Conservation (phyloP, 2,329 filamentous ascomycete genomes). For the Fusarium phyllophilum region DNA sequence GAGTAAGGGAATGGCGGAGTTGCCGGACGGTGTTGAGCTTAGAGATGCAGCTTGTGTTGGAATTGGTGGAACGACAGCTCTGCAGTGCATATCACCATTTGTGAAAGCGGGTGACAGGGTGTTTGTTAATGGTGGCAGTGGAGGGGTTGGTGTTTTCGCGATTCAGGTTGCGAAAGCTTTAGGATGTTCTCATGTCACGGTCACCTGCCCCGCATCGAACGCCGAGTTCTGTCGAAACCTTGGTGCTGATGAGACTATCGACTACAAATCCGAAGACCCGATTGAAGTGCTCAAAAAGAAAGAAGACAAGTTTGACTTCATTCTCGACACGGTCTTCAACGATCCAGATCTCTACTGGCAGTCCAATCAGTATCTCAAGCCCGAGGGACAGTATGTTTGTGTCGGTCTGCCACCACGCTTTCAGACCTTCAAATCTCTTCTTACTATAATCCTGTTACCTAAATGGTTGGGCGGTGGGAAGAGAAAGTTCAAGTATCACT, state of each 20-base stretch:
- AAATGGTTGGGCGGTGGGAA: constrained; percentile 27
- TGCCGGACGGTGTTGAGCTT: constrained; percentile 7
- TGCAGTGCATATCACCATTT: constrained; percentile 8
- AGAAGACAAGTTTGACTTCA: constrained; percentile 1
- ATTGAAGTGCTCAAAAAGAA: not conserved
- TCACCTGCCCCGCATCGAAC: constrained; percentile 18
- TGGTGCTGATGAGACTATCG: constrained; percentile 14
- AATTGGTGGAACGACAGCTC: constrained; percentile 19
- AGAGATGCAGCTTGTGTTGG: constrained; percentile 24
- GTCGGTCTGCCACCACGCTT: constrained; percentile 11
- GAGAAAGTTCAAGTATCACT: constrained; percentile 27
- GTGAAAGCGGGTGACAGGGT: constrained; percentile 4
- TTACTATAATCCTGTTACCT: constrained; percentile 21
- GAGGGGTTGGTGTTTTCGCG: constrained; percentile 29
- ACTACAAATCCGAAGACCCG: constrained; percentile 9
- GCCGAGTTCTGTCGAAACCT: constrained; percentile 7
- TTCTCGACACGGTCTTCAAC: constrained; percentile 25
- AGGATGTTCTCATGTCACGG: constrained; percentile 8
- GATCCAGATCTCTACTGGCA: constrained; percentile 27
- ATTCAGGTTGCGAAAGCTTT: constrained; percentile 28
- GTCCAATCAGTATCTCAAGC: constrained; percentile 17
- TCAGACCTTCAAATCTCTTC: constrained; percentile 8
- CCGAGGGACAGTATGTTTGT: constrained; percentile 12
- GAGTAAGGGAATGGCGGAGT: not conserved
- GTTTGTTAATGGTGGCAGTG: constrained; percentile 30